A percentile compares a stretch with the other conserved stretches of the same genome.
Conservation (phyloP, 306 rosid species). For the Urtica urens region DNA sequence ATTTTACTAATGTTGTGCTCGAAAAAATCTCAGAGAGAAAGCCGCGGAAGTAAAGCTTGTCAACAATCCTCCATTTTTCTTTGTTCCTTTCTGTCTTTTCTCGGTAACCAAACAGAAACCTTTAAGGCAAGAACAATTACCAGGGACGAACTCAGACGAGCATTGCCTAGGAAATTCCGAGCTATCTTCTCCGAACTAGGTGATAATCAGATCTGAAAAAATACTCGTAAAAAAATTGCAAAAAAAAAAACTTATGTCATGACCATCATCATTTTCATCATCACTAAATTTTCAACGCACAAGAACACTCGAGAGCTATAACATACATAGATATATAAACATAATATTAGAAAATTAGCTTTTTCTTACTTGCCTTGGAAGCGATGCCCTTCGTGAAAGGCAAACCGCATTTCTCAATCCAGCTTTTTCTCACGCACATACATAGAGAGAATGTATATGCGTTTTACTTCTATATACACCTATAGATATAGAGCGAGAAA, state of each 20-base stretch:
- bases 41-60: too few relatives aligned
- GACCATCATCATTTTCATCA: conserved; percentile 14
- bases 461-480: not conserved
- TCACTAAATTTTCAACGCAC: not conserved
- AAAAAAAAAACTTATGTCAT: conserved; percentile 13
- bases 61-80: not conserved
- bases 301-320: not conserved
- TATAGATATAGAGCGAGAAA: conserved; percentile 7
- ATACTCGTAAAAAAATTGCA: conserved; percentile 4
- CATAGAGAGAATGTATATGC: not conserved
- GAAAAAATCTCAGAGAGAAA: not conserved
- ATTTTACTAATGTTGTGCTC: not conserved
- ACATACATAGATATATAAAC: not conserved
- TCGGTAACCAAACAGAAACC: conserved; percentile 17
- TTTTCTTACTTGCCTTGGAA: conserved; percentile 65
- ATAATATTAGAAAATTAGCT: not conserved
- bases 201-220: conserved; percentile 46
- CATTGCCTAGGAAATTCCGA: conserved; percentile 27
- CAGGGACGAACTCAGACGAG: conserved; percentile 33
- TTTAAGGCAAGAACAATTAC: conserved; percentile 24
- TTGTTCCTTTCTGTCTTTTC: not conserved
- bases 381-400: conserved; percentile 53
- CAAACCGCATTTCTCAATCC: conserved; percentile 39
- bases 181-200: conserved; percentile 26
- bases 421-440: conserved; percentile 21